Evolutionary conservation across 2,329 filamentous ascomycete genomes (phyloP), one percentile per base, ranked within the genome.

Genomic region (Rhynchosporium secalis): DNA sequence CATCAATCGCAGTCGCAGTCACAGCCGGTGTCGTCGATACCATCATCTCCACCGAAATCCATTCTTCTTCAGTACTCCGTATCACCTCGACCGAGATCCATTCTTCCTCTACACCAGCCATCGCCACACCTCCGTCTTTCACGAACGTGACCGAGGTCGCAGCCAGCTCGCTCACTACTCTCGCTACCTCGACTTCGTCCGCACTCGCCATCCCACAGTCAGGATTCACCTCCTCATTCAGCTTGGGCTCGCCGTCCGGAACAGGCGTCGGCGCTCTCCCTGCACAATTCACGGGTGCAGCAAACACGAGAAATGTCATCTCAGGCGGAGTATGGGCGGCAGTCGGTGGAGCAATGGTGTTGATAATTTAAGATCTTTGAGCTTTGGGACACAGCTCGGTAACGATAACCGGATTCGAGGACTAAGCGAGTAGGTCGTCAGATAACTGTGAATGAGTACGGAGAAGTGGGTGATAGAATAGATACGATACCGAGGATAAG

Each of bases 321-420:
- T 46, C 54, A 9, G 54, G 54, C 6, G 54, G 54, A 31, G 40
- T 56, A 12, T 56, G 54, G 54, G 54, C 54, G 5, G 41, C 29
- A 13, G 38, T 56, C 15, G 54, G 54, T 33, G 54, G 54, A 36
- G 15, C 43, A 40, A 40, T 40, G 26, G 40, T 56, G 40, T 31
- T 56, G 54, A 46, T 56, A 56, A 43, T 56, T 38, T 56, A 46
- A 56, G 45, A 45, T 43, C 28, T 40, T 56, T 45, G 41, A 54
- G 51, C 40, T 20, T 38, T 5, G 9, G 36, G 51, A 31, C n/a
- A 40, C 40, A 10, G 36, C 28, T 54, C 33, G 28, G 51, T 41
- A 54, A 28, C 13, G 26, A 28, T n/a, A 20, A 4, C 15, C 26
- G 20, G 29, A 52, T 38, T 40, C 38, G 49, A 40, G 7, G 7